Conservation (phyloP, 2,329 filamentous ascomycete genomes). For the Aureobasidium sp. region DNA sequence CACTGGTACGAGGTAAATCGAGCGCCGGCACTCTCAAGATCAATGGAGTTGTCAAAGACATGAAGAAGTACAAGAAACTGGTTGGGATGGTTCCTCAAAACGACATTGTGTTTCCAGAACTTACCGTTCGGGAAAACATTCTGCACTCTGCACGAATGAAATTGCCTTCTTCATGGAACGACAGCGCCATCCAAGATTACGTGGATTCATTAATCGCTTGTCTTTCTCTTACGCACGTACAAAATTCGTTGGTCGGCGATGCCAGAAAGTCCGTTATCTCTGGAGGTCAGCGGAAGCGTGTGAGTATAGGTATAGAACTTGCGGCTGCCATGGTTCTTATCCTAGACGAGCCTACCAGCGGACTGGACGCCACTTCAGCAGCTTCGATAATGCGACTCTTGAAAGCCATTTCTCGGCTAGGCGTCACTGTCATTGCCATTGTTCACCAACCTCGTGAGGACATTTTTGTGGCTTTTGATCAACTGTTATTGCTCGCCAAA, state of each 20-base stretch:
- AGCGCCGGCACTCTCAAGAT: conserved; percentile 46
- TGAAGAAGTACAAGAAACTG: conserved; percentile 50
- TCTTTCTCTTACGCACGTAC: conserved; percentile 46
- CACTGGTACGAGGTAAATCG: conserved; percentile 52
- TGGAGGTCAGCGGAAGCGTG: conserved; percentile 51
- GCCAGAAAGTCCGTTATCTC: conserved; percentile 47
- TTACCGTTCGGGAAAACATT: conserved; percentile 57
- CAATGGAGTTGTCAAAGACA: conserved; percentile 40
- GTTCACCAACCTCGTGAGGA: conserved; percentile 55
- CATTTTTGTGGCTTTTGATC: conserved; percentile 52
- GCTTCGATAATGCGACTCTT: conserved; percentile 50
- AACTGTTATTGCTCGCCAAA: conserved; percentile 48
- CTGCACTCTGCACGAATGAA: conserved; percentile 51
- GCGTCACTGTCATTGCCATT: conserved; percentile 52
- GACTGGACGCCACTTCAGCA: conserved; percentile 47
- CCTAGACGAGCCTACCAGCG: conserved; percentile 28
- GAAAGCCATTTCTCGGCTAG: conserved; percentile 46
- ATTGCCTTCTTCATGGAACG: conserved; percentile 46
- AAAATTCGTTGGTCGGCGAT: conserved; percentile 46
- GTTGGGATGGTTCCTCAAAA: conserved; percentile 58
- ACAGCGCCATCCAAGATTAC: conserved; percentile 44
- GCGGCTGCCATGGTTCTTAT: conserved; percentile 46
- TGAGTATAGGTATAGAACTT: conserved; percentile 54
- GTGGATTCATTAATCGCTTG: conserved; percentile 53
- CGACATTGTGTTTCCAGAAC: conserved; percentile 52